These are phyloP conservation scores for Leccinum holopus DNA, from an alignment of 1,284 basidiomycete species.

Conservation along the genomic window DNA sequence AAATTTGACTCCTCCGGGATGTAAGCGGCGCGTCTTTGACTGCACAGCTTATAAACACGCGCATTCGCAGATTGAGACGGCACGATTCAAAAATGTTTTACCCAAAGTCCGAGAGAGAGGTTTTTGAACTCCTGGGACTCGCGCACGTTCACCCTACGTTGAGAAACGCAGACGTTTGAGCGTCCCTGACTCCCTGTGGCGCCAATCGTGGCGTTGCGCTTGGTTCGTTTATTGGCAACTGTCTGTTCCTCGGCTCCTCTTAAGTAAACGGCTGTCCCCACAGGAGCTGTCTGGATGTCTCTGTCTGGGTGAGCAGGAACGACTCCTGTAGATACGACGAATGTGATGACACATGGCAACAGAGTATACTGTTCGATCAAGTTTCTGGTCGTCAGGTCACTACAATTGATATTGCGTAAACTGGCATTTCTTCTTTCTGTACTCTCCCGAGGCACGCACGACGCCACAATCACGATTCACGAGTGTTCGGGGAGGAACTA, in stretches of 20 bases:
- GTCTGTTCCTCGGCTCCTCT: neutral
- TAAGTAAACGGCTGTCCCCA: neutral
- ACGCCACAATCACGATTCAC: neutral
- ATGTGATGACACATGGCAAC: neutral
- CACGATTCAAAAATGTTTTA: constrained; percentile 58
- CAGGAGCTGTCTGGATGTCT: neutral
- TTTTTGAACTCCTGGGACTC: constrained; percentile 66
- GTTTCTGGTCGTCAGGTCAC: neutral
- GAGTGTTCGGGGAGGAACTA: neutral
- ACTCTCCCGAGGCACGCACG: neutral
- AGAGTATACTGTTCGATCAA: neutral
- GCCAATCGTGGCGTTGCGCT: neutral
- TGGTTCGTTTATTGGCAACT: neutral
- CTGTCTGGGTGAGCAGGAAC: neutral
- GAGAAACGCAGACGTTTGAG: constrained; percentile 62
- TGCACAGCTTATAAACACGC: constrained; percentile 1
- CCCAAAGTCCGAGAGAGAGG: constrained; percentile 65
- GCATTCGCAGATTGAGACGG: constrained; percentile 47
- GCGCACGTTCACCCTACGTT: constrained; percentile 68
- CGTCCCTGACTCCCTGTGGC: constrained; percentile 10
- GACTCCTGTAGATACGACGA: neutral
- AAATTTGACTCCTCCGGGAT: constrained; percentile 81
- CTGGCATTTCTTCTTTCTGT: neutral
- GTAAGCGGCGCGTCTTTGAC: constrained; percentile 42
- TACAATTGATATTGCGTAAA: neutral